Evolutionary conservation across 2,329 filamentous ascomycete genomes (phyloP), one percentile per base, ranked within the genome.

Genomic region (Aspergillus floridensis): DNA sequence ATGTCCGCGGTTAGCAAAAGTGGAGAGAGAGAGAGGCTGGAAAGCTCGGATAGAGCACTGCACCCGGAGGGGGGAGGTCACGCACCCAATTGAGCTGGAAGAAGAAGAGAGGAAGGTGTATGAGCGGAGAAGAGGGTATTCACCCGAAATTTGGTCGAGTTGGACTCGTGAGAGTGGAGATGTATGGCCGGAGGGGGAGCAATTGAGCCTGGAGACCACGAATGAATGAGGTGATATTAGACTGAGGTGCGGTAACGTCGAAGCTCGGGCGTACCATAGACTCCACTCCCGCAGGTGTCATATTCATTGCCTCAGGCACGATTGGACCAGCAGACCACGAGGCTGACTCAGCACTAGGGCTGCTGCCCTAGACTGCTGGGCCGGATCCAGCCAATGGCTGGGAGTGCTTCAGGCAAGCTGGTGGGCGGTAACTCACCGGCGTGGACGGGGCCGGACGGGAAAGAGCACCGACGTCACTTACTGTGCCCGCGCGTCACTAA

Each of bases 141-240:
- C 62, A 74, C 71, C 71, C 70, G 59, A 60, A 60, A 63, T 63
- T 52, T 62, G 67, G 65, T 73, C 65, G 63, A 68, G 65, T 63
- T 68, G 60, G 65, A 71, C 70, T 75, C 72, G 72, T 66, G 61
- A 65, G 68, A 69, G 73, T 68, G 72, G 71, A 73, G 67, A 66
- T 63, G 62, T 67, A 61, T 66, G 67, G 66, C 56, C 65, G 53
- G 38, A 44, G 59, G 69, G 32, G 60, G 63, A 68, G 69, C 69
- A 70, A 66, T 65, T 67, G 62, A 70, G 59, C 59, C 62, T 59
- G 64, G 66, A 68, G 63, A 67, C 68, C 65, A 67, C 66, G 66
- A 72, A 64, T 65, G 59, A 64, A 64, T 68, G 71, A 73, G 67
- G 68, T 74, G 68, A 71, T 67, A 65, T 66, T 67, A 68, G 68